Evolutionary conservation across 441 rosid genomes (phyloP).

Genomic region (Syzygium malaccense): DNA sequence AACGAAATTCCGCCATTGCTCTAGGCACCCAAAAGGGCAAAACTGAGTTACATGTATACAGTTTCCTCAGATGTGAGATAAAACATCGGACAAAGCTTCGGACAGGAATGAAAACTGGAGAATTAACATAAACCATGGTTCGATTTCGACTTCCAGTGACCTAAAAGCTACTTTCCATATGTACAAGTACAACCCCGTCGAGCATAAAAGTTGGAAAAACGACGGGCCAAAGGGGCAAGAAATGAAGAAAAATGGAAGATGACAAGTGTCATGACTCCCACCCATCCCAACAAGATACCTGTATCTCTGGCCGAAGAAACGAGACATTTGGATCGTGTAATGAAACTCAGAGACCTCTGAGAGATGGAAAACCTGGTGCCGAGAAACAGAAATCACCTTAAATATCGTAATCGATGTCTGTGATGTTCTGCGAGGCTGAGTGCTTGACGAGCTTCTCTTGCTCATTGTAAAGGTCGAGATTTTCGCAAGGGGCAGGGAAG

Average conservation of each 20-base stretch:
- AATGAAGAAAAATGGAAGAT: neutral
- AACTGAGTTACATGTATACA: neutral
- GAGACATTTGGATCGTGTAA: neutral
- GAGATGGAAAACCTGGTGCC: neutral
- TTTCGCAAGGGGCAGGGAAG: constrained; percentile 81
- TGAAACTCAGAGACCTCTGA: neutral
- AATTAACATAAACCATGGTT: neutral
- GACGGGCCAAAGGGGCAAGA: neutral
- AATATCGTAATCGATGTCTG: constrained; percentile 81
- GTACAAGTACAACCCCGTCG: neutral
- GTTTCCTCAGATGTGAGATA: neutral
- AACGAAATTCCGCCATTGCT: neutral
- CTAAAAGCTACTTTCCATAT: neutral
- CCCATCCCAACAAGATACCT: neutral
- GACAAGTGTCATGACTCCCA: neutral
- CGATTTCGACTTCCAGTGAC: neutral
- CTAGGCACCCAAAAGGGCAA: neutral
- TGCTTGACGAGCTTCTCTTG: constrained; percentile 49
- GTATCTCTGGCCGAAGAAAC: neutral
- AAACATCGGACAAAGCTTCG: neutral
- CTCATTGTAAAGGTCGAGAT: constrained; percentile 76
- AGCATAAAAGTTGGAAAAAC: neutral
- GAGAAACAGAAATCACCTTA: constrained; percentile 6
- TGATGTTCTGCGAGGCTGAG: constrained; percentile 49
- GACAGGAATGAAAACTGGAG: neutral